These are phyloP conservation scores for Thielaviopsis ethacetica DNA, from an alignment of 2,329 filamentous ascomycete species.

Conservation along the genomic window DNA sequence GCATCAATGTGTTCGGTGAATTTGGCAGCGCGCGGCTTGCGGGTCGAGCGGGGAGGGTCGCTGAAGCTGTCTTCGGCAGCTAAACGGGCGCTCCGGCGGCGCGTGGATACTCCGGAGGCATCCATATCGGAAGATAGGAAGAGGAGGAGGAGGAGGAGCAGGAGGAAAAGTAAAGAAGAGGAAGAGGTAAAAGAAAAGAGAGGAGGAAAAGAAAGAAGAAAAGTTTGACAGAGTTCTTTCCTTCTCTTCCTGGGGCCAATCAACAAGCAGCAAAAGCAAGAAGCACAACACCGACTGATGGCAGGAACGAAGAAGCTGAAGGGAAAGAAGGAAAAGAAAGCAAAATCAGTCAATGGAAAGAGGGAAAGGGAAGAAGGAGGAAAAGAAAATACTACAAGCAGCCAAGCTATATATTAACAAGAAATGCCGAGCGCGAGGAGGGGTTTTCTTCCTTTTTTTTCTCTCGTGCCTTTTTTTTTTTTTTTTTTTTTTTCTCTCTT, in stretches of 20 bases:
- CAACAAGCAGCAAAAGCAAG: no score
- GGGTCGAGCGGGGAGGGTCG: slow-evolving; percentile 8
- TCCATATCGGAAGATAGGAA: neutral
- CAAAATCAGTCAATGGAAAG: neutral
- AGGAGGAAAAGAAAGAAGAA: neutral
- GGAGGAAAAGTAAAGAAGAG: neutral
- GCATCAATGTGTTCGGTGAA: slow-evolving; percentile 6
- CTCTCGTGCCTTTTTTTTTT: neutral
- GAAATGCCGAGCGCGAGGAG: neutral
- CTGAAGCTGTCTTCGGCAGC: slow-evolving; percentile 4
- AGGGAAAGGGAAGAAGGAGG: neutral
- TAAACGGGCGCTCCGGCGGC: slow-evolving; percentile 2
- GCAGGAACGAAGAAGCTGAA: neutral
- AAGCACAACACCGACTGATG: no score
- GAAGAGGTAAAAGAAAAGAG: neutral
- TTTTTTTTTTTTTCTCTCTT: neutral
- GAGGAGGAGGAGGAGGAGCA: neutral
- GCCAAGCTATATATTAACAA: slow-evolving; percentile 1
- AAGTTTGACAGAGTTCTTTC: neutral
- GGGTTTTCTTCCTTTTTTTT: slow-evolving; percentile 1
- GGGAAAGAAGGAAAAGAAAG: neutral
- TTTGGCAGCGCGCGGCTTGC: slow-evolving; percentile 10
- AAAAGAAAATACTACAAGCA: no score
- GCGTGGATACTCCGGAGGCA: neutral
- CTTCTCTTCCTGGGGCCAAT: neutral